A percentile compares a stretch with the other conserved stretches of the same genome.
phyloP scores from a whole-genome alignment of 306 rosid genomes.

The Dalbergia cultrata region DNA sequence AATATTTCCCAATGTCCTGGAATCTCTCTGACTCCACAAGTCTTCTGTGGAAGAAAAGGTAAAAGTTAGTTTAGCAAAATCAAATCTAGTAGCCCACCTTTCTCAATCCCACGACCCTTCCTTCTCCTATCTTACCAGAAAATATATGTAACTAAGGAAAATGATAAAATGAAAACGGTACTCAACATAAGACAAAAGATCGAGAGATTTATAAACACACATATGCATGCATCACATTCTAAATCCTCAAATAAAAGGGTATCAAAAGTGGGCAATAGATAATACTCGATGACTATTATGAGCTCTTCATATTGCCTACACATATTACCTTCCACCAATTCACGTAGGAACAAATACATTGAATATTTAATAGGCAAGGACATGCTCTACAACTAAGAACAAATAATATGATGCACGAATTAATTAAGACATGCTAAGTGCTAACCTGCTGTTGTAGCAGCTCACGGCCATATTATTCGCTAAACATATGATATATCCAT shows the following conservation, averaged over 20 bases:
- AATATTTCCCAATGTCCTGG: constrained; percentile 50
- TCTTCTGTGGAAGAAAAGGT: constrained; percentile 65
- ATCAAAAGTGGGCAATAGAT: too few species aligned
- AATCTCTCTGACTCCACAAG: constrained; percentile 76
- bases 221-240: too few species aligned
- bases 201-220: constrained; percentile 10
- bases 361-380: background rate
- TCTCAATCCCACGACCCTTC: background rate
- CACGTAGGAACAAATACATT: too few species aligned
- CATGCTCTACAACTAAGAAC: background rate
- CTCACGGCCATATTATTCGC: constrained; percentile 98
- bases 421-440: constrained; percentile 28
- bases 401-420: background rate
- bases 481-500: constrained; percentile 88
- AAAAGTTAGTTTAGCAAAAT: constrained; percentile 38
- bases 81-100: constrained; percentile 7
- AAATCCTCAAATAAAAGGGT: too few species aligned
- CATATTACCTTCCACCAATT: too few species aligned
- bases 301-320: too few species aligned
- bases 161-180: background rate
- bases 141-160: constrained; percentile 28
- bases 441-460: constrained; percentile 98
- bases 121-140: background rate
- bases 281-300: too few species aligned
- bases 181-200: constrained; percentile 10